A percentile compares a stretch with the other conserved stretches of the same genome.
Conservation (phyloP, 176 grass and related monocot species). For the Bromus sterilis region DNA sequence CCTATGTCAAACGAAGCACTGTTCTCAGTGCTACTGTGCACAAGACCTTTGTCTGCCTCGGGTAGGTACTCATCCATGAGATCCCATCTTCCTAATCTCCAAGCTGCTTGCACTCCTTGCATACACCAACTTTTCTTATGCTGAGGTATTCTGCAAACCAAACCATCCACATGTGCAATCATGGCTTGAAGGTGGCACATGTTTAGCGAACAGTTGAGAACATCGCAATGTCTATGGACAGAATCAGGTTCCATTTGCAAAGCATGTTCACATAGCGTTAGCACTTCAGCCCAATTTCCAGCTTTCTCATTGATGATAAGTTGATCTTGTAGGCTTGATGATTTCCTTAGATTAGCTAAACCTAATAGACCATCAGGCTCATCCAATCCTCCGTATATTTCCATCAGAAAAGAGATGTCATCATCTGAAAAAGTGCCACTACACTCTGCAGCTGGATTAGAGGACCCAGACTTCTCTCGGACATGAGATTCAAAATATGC, state of each 20-base stretch:
- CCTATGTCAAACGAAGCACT: constrained; percentile 92
- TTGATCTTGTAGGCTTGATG: constrained; percentile 91
- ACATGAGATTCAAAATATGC: constrained; percentile 93
- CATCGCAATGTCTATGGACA: constrained; percentile 93
- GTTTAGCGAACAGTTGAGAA: constrained; percentile 94
- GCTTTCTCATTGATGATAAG: constrained; percentile 93
- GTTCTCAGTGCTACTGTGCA: constrained; percentile 51
- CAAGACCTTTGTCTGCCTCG: constrained; percentile 48
- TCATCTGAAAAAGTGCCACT: constrained; percentile 82
- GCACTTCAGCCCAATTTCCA: constrained; percentile 94
- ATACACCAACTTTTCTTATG: constrained; percentile 92
- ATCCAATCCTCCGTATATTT: constrained; percentile 97
- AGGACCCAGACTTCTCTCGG: constrained; percentile 73
- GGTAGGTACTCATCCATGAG: constrained; percentile 92
- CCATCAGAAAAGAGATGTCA: constrained; percentile 96
- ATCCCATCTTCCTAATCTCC: constrained; percentile 96
- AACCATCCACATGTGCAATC: constrained; percentile 93
- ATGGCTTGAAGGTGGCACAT: constrained; percentile 97
- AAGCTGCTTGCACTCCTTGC: constrained; percentile 93
- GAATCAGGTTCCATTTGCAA: constrained; percentile 90
- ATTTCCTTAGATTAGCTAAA: constrained; percentile 78
- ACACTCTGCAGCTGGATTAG: constrained; percentile 82
- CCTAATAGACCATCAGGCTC: constrained; percentile 89
- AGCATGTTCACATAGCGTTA: constrained; percentile 90
- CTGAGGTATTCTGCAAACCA: constrained; percentile 67